Base-by-base conservation (phyloP, 495 filamentous ascomycete species). In the Xylaria telfairii region DNA sequence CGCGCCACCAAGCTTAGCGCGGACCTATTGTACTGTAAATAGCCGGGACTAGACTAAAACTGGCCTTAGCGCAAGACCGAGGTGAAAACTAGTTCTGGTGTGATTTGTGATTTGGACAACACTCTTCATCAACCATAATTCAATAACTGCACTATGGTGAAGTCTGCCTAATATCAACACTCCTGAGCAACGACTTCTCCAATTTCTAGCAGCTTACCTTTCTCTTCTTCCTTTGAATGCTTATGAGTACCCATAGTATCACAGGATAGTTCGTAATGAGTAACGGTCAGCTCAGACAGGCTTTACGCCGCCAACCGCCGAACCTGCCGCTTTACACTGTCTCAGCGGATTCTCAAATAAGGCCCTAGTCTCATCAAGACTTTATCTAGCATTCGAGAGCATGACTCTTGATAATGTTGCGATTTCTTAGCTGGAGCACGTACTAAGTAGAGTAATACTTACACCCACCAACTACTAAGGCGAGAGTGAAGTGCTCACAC, bases 371-470 rank as follows among this genome's bases (percentile, higher is more conserved):
- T 77, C 54, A 41, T 77, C 67, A 17, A 80, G 34, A 19, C 28
- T 62, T 56, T 77, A 78, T 17, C 74, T 76, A 1, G 71, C 57
- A 26, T 73, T 79, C 71, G 77, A 77, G 59, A 79, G 69, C 76
- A 80, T 73, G 59, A 80, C 73, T 12, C 80, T 65, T 28, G 77
- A 70, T 70, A 80, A 76, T 47, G 76, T 73, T 21, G 72, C 76
- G 51, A 76, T 75, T 21, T 76, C 68, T 62, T 80, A 79, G 49
- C 79, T 76, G 41, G 75, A 74, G 24, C 69, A 70, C 61, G 76
- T 62, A 62, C 74, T 67, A 61, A 54, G 13, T 57, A 57, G n/a
- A n/a, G n/a, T 9, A 9, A 15, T 19, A 34, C 17, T 34, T 15
- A 17, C 2, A n/a, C 2, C 15, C 26, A 34, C n/a, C 54, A 34